Percentiles rank a stretch among this genome's conserved stretches.
phyloP scores from a whole-genome alignment of 352 stramenopile species.

The Phytophthora vignae region DNA sequence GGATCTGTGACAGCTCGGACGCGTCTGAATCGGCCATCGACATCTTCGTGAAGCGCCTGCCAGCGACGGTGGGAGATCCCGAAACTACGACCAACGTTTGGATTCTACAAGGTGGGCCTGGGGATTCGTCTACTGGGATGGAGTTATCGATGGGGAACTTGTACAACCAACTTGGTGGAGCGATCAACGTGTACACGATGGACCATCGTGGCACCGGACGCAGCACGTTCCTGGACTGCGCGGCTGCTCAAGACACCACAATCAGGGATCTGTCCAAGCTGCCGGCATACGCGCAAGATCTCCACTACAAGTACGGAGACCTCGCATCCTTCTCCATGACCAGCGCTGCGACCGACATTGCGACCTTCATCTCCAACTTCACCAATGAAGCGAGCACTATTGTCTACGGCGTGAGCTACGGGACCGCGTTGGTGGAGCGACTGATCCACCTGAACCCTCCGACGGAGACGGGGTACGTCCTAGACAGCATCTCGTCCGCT shows the following conservation, averaged over 20 bases:
- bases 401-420: constrained; percentile 2
- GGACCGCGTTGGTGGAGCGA: neutral
- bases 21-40: neutral
- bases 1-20: neutral
- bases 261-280: neutral
- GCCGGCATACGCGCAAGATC: neutral
- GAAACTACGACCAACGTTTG: neutral
- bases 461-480: neutral
- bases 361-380: neutral
- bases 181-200: neutral
- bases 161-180: neutral
- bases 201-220: neutral
- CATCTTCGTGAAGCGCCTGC: neutral
- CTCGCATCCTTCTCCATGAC: neutral
- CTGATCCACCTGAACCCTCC: neutral
- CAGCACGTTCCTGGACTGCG: neutral
- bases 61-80: neutral
- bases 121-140: neutral
- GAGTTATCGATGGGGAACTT: neutral
- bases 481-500: neutral
- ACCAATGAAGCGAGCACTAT: neutral
- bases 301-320: neutral
- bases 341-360: neutral
- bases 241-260: neutral
- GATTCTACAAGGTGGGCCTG: neutral